phyloP scores from a whole-genome alignment of 805 yeast genomes.

The Lachancea dasiensis region DNA sequence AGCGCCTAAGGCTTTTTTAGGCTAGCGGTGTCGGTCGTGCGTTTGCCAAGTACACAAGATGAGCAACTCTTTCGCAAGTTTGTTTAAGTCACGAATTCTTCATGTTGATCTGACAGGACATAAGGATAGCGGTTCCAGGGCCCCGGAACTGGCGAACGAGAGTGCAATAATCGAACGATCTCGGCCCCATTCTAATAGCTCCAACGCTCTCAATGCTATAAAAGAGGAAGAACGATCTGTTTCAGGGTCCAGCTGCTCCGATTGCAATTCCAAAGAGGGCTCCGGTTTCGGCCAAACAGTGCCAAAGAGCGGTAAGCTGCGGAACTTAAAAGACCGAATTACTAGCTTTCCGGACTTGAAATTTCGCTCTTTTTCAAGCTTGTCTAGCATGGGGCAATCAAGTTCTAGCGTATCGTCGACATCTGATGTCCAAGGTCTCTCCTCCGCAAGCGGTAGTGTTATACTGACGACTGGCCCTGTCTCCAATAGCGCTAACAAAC shows the following conservation, averaged over 20 bases:
- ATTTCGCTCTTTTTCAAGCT: slow-evolving; percentile 9
- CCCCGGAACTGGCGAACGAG: background rate
- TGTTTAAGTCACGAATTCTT: slow-evolving; percentile 20
- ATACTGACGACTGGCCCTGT: no score
- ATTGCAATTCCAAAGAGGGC: slow-evolving; percentile 4
- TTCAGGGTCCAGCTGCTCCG: slow-evolving; percentile 2
- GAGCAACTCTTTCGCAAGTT: slow-evolving; percentile 23
- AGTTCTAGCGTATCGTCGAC: no score
- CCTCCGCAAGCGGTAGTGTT: no score
- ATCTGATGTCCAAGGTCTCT: no score
- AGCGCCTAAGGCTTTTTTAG: no score
- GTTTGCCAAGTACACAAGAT: slow-evolving; percentile 6
- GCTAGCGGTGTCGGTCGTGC: no score
- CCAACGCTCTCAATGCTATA: slow-evolving; percentile 14
- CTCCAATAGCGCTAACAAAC: background rate
- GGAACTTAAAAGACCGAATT: slow-evolving; percentile 19
- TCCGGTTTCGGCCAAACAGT: background rate
- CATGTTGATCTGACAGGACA: slow-evolving; percentile 8
- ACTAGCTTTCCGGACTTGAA: slow-evolving; percentile 20
- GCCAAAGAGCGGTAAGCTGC: slow-evolving; percentile 14
- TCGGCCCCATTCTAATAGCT: background rate
- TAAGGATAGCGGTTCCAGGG: background rate
- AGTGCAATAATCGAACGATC: no score
- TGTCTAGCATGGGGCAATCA: slow-evolving; percentile 7
- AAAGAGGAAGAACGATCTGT: slow-evolving; percentile 15